These are phyloP conservation scores for Neurospora hispaniola DNA, from an alignment of 495 filamentous ascomycete genomes.

Conservation along the genomic window DNA sequence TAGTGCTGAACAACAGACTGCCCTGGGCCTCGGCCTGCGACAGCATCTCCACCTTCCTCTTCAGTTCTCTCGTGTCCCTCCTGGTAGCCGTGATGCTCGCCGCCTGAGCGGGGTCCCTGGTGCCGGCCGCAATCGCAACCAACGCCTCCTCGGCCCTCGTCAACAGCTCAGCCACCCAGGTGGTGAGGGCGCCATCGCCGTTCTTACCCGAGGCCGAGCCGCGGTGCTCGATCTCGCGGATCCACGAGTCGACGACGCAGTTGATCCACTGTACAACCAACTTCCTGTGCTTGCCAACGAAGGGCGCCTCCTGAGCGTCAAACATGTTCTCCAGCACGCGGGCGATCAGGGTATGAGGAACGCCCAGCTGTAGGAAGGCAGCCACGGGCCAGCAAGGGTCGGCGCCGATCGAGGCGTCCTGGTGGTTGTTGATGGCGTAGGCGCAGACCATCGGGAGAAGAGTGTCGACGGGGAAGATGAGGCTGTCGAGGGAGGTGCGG, in stretches of 20 bases:
- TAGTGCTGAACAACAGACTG: conserved; percentile 14
- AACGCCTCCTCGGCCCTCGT: conserved; percentile 28
- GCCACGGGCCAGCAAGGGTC: conserved; percentile 70
- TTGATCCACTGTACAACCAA: conserved; percentile 34
- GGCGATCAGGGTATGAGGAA: conserved; percentile 64
- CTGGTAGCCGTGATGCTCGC: conserved; percentile 20
- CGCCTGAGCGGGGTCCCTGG: conserved; percentile 15
- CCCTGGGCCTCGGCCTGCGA: conserved; percentile 8
- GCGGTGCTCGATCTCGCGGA: conserved; percentile 29
- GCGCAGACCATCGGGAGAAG: conserved; percentile 63
- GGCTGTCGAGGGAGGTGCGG: conserved; percentile 58
- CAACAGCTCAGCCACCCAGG: conserved; percentile 34
- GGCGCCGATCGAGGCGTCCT: conserved; percentile 47
- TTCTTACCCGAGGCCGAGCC: conserved; percentile 23
- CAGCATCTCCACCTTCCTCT: conserved; percentile 18
- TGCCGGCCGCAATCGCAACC: conserved; percentile 10
- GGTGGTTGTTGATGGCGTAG: conserved; percentile 64
- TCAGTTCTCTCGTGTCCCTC: conserved; percentile 13
- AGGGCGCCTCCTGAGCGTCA: conserved; percentile 75
- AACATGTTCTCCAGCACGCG: conserved; percentile 72
- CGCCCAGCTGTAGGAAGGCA: conserved; percentile 63
- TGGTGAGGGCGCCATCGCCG: conserved; percentile 21
- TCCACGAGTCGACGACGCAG: conserved; percentile 28
- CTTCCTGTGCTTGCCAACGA: conserved; percentile 46
- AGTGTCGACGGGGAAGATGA: conserved; percentile 57